phyloP scores from a whole-genome alignment of 768 basidiomycete species.

The Lactarius sanguifluus region DNA sequence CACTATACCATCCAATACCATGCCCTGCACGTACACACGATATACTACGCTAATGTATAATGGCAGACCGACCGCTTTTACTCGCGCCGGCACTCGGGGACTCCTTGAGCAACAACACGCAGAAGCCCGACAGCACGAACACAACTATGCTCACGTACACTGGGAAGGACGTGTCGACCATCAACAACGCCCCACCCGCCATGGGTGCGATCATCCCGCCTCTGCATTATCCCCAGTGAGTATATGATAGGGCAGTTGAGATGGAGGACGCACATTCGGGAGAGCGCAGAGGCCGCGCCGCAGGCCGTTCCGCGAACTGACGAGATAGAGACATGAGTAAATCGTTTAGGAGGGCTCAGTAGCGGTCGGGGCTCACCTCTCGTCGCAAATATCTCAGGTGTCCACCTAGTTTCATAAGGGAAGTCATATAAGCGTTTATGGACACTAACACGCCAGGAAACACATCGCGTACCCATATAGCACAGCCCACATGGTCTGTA shows the following conservation, averaged over 20 bases:
- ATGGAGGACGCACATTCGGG: constrained; percentile 61
- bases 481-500: constrained; percentile 76
- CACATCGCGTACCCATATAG: constrained; percentile 57
- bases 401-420: constrained; percentile 50
- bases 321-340: neutral
- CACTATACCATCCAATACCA: neutral
- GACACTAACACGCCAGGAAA: neutral
- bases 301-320: constrained; percentile 84
- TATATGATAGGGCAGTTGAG: constrained; percentile 8
- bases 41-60: constrained; percentile 18
- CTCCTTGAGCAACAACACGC: constrained; percentile 60
- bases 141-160: constrained; percentile 72
- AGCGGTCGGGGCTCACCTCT: constrained; percentile 46
- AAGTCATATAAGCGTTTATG: neutral
- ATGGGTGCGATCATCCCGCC: constrained; percentile 89
- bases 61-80: constrained; percentile 20
- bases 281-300: constrained; percentile 83
- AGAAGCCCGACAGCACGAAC: constrained; percentile 62
- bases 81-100: constrained; percentile 42
- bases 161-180: constrained; percentile 65
- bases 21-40: neutral
- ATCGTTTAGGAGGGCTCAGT: neutral
- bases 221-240: constrained; percentile 41
- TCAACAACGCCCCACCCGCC: constrained; percentile 69
- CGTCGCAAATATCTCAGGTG: constrained; percentile 84